Base-by-base conservation (phyloP, 2,329 filamentous ascomycete genomes). In the Fusarium sp. region DNA sequence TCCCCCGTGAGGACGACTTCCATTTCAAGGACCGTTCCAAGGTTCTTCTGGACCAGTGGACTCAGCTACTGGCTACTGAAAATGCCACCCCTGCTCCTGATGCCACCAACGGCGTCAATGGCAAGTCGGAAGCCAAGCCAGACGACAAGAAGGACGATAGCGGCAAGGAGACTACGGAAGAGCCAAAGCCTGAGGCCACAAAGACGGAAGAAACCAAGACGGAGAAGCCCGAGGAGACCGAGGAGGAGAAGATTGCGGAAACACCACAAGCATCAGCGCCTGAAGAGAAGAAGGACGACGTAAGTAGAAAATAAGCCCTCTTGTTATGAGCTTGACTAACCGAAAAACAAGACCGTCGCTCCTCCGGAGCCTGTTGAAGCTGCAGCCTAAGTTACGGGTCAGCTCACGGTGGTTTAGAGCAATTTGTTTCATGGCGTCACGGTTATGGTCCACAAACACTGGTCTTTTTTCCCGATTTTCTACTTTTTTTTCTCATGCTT, bases 1-100 rank as follows among this genome's bases (percentile, higher is more conserved):
- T 99, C 75, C 95, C 95, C 9, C 92, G 92, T 69, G 96, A 99
- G 74, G 93, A 95, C 40, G 93, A 97, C 75, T 97, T 92, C 82
- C 86, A 93, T 62, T 98, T 99, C 89, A 97, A 96, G 85, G 86
- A 91, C 73, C 92, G 96, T 58, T 95, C 94, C 40, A 88, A 93
- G 73, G 87, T 88, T 10, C 87, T 99, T 53, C 86, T 98, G n/a
- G 91, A 92, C 74, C 93, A 92, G 82, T 99, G 96, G 96, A 97
- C 93, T 82, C 92, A 93, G 81, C 88, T 94, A 40, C 87, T 98
- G n/a, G 89, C 89, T 38, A 85, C 84, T 21, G 92, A 92, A 50
- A 73, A 86, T 52, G 82, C 84, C 35, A 82, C 82, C 15, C 79
- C 84, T 16, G 79, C 81, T 21, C 74, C 81, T 19, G 71, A 81